Conservation (phyloP, 169 alveolate genomes). For the Theileria parva region DNA sequence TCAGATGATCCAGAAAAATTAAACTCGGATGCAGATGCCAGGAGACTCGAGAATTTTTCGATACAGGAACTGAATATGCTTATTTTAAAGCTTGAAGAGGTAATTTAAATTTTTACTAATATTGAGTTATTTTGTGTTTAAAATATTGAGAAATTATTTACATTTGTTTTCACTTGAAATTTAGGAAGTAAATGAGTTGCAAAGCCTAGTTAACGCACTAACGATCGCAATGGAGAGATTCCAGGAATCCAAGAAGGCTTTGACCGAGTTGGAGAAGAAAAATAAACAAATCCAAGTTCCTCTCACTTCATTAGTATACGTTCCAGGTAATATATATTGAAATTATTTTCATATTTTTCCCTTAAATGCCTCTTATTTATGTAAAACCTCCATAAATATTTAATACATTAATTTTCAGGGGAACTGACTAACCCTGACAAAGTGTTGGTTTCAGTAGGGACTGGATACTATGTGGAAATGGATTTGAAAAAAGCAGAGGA, state of each 20-base stretch:
- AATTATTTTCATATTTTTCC: not conserved
- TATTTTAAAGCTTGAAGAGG: conserved; percentile 65
- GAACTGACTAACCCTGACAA: conserved; percentile 54
- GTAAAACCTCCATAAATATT: not conserved
- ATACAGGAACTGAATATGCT: conserved; percentile 60
- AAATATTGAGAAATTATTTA: not conserved
- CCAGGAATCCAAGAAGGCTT: conserved; percentile 56
- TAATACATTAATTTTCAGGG: conserved; percentile 16
- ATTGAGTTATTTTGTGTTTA: not conserved
- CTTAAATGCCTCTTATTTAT: not conserved
- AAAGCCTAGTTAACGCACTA: conserved; percentile 47
- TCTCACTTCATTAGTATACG: conserved; percentile 67
- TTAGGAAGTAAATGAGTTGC: conserved; percentile 64
- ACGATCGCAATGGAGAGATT: conserved; percentile 57
- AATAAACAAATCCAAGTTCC: conserved; percentile 51
- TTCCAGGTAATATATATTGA: conserved; percentile 42
- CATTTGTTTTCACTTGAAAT: not conserved
- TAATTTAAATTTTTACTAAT: not conserved
- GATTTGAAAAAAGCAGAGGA: conserved; percentile 47
- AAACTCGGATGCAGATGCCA: not conserved
- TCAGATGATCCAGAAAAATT: not conserved
- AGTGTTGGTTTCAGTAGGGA: conserved; percentile 65
- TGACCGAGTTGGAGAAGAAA: conserved; percentile 25
- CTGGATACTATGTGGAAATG: conserved; percentile 66
- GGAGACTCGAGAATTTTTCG: conserved; percentile 35